Evolutionary conservation across 768 basidiomycete species (phyloP), one percentile per base, ranked within the genome.

Genomic region (Amanita pseudoporphyria): DNA sequence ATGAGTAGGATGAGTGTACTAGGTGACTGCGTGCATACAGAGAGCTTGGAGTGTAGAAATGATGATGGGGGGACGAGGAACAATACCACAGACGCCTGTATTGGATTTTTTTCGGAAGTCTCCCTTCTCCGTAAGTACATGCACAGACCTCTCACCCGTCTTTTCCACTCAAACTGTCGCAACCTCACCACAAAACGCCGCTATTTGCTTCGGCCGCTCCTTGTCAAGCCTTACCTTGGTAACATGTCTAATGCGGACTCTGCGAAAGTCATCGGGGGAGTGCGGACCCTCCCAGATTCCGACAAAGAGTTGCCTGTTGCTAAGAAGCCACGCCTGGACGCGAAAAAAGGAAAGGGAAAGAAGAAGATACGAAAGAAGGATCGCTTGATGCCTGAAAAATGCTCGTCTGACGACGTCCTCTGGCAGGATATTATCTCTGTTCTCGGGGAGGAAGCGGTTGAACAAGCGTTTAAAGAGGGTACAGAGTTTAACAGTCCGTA

Each of bases 341-440:
- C 33, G 9, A 21, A 36, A 10, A 4, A 13, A 3, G 39, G 51
- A 35, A 54, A 57, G 14, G 51, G 24, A 13, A 54, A 48, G 44
- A 59, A 61, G 57, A 62, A 60, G 55, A 56, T 60, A 56, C 58
- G 67, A 59, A 64, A 71, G 65, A 67, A 70, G 55, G 60, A 71
- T 9, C 59, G 53, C 37, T 62, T 63, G 30, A 56, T 73, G 2
- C 78, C 81, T 1, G 88, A 88, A 42, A 69, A 76, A 0, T 84
- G 76, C 57, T 84, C 88, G 2, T 56, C 77, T 13, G 85, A 83
- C 19, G 88, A 92, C 58, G 84, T 93, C 9, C 66, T 87, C 24
- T 80, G 76, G 65, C 76, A 72, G 43, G 91, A 96, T 51, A 74
- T 93, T 19, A 60, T 77, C 26, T 71, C 68, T 2, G 68, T 92